Conservation (phyloP, 2,329 filamentous ascomycete species). For the Colletotrichum orchidophilum region DNA sequence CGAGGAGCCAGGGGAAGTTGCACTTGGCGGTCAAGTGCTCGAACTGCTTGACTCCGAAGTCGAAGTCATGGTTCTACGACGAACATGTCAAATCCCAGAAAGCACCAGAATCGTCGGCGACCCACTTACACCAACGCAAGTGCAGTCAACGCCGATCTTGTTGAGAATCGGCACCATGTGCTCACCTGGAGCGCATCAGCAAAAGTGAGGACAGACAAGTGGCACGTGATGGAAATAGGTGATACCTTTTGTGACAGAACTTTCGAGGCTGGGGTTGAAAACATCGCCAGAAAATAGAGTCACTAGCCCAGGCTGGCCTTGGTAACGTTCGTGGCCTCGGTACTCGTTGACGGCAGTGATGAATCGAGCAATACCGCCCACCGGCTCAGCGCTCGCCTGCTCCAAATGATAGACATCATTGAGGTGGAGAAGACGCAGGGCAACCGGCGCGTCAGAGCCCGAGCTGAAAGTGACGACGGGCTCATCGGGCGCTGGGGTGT, state of each 20-base stretch:
- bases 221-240: neutral
- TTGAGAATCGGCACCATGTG: slow-evolving; percentile 93
- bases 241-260: slow-evolving; percentile 83
- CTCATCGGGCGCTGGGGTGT: slow-evolving; percentile 28
- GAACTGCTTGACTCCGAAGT: slow-evolving; percentile 89
- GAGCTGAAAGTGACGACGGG: slow-evolving; percentile 43
- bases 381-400: slow-evolving; percentile 77
- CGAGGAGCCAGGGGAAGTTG: slow-evolving; percentile 88
- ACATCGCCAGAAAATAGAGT: slow-evolving; percentile 93
- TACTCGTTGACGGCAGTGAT: slow-evolving; percentile 83
- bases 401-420: slow-evolving; percentile 97
- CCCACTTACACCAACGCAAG: slow-evolving; percentile 79
- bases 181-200: slow-evolving; percentile 56
- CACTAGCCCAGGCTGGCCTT: slow-evolving; percentile 71
- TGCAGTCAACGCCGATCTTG: slow-evolving; percentile 77
- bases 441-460: slow-evolving; percentile 56
- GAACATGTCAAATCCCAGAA: slow-evolving; percentile 23
- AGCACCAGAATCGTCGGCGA: slow-evolving; percentile 16
- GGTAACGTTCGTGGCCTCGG: slow-evolving; percentile 66
- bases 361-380: slow-evolving; percentile 84
- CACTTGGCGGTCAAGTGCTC: slow-evolving; percentile 77
- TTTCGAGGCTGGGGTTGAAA: slow-evolving; percentile 91
- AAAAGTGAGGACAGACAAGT: neutral
- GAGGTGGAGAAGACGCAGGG: slow-evolving; percentile 86
- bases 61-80: slow-evolving; percentile 84